Evolutionary conservation across 1,139 yeast species (phyloP), one percentile per base, ranked within the genome.

Genomic region (Yamadazyma mexicana): DNA sequence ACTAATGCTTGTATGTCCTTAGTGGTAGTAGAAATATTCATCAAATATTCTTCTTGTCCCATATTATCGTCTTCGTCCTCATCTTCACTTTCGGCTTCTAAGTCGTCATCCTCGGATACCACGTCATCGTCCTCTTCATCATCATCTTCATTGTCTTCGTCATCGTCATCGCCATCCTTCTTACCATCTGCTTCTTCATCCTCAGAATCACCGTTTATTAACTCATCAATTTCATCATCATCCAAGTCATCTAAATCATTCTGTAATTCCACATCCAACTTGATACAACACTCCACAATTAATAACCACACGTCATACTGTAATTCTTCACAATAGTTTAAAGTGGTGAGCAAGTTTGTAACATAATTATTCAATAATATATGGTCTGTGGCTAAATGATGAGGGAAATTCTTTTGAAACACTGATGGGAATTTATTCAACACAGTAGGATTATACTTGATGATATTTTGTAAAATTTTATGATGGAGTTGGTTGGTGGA

Each of bases 241-340:
- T 71, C 77, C 40, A 84, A 68, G 48, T 87, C 95, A 50, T 87
- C 96, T 46, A 87, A 64, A 53, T 86, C 95, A 54, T 87, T 89
- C 56, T 88, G 96, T 44, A 91, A 69, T 60, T 89, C 98, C n/a
- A 91, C 96, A 62, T 92, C 98, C 33, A 92, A 69, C 50, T 88
- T 87, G 45, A 92, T 88, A 40, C 87, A 75, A 48, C 81, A 78
- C 59, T 91, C 96, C 33, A 88, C 68, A 17, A 91, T 72, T 42
- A 87, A 63, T 22, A 84, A 83, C 97, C 97, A 91, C 6, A 87
- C 73, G 40, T 80, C 79, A 49, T 77, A 76, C 49, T 81, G 78
- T 47, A 88, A 66, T 51, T 88, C 96, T 4, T 81, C 79, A 49
- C 92, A 86, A 58, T 91, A 91, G 9, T 71, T 68, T 22, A 81